These are phyloP conservation scores for Pittosporum tobira DNA, from an alignment of 129 eudicot genomes.

Conservation along the genomic window DNA sequence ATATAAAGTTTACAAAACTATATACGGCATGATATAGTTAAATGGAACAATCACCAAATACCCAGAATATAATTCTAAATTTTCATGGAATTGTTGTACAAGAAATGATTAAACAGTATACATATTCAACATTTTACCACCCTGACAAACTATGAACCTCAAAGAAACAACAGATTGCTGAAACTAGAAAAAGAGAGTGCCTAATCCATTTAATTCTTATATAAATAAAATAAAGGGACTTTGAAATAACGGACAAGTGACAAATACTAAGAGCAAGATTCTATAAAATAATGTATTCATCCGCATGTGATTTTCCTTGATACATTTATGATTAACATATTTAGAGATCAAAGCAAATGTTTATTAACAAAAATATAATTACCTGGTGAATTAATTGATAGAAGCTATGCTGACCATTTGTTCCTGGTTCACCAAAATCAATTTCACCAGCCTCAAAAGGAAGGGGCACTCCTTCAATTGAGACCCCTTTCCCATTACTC, in stretches of 20 bases:
- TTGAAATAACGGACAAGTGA: not conserved
- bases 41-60: not conserved
- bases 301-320: not conserved
- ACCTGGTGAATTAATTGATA: slow-evolving; percentile 99
- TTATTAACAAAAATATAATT: not conserved
- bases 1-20: slow-evolving; percentile 15
- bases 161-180: not conserved
- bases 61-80: not conserved
- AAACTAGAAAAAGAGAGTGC: not conserved
- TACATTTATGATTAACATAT: not conserved
- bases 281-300: not conserved
- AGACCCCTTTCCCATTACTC: slow-evolving; percentile 97
- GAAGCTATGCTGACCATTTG: slow-evolving; percentile 98
- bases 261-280: not conserved
- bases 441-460: slow-evolving; percentile 95
- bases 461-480: slow-evolving; percentile 88
- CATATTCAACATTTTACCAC: too few relatives aligned
- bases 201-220: too few relatives aligned
- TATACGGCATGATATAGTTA: too few relatives aligned
- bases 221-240: not conserved
- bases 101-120: not conserved
- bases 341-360: not conserved
- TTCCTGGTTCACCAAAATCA: slow-evolving; percentile 99
- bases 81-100: not conserved
- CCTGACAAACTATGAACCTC: not conserved